Evolutionary conservation across 164 flowering plant species (phyloP), one percentile per base, ranked within the genome.

Genomic region (Saururus chinensis): DNA sequence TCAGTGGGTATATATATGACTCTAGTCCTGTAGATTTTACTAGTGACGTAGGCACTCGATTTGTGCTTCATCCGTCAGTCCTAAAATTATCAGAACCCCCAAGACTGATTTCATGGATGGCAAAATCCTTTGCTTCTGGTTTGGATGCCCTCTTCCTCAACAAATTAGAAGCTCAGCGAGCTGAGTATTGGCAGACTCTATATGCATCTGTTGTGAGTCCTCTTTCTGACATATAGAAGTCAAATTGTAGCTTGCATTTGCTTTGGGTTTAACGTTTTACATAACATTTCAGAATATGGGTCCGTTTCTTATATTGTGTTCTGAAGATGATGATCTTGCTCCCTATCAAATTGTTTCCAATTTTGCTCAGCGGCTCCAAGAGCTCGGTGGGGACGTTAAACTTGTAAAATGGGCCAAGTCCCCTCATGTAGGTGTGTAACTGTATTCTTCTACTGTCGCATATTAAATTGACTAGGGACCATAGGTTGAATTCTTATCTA

Each of bases 101-200:
- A 25, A 80, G 78, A 70, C 4, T 84, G 24, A 76, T 71, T 13
- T 73, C 88, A 21, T 85, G 96, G 97, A 69, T 85, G 55, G 92
- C 87, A 22, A 73, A 78, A 51, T 71, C 85, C 48, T 74, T 88
- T 64, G 79, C 90, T 61, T 83, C 86, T 61, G 73, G 88, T 61
- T 75, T 89, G 40, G 97, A 93, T 73, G 67, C 83, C 53, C 77
- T 93, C 71, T 93, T 90, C 73, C 79, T 89, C 57, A 76, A 53
- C 73, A 76, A 85, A 70, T 86, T 85, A 72, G 98, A 90, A 74
- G 70, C 84, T 49, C 92, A 89, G 37, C 95, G 98, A 57, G 97
- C 98, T 62, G 98, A 89, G 72, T 93, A 85, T 70, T 93, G 98
- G 98, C 97, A 85, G 75, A 89, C 92, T 64, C 74, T 93, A 53